Conservation (phyloP, 768 basidiomycete species). For the Kwoniella sp. region DNA sequence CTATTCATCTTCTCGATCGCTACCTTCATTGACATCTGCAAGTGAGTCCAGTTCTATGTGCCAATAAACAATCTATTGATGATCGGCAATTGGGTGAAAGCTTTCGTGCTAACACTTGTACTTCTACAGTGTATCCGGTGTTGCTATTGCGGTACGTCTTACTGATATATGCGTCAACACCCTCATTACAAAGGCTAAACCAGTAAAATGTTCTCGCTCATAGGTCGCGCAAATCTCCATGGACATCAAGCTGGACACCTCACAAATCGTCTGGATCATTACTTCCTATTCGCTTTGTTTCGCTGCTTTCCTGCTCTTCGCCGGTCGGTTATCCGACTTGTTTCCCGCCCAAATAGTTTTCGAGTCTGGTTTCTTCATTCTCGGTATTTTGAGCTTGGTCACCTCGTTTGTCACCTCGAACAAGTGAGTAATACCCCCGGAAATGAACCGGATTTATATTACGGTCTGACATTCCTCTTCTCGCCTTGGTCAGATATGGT, state of each 20-base stretch:
- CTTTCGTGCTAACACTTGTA: conserved; percentile 8
- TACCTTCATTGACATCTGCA: conserved; percentile 36
- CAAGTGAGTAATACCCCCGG: conserved; percentile 45
- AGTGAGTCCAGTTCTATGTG: not conserved
- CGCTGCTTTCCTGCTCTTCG: conserved; percentile 49
- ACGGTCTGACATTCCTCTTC: too few relatives aligned
- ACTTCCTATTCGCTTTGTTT: conserved; percentile 42
- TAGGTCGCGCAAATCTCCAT: conserved; percentile 34
- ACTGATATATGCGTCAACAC: too few relatives aligned
- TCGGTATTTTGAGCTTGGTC: conserved; percentile 60
- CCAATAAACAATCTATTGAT: too few relatives aligned
- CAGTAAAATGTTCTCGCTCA: not conserved
- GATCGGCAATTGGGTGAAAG: too few relatives aligned
- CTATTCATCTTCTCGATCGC: conserved; percentile 32
- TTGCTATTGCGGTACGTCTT: conserved; percentile 34
- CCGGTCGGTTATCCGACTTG: conserved; percentile 49
- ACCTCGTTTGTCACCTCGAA: conserved; percentile 59
- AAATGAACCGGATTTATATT: too few relatives aligned
- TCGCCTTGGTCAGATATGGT: conserved; percentile 54
- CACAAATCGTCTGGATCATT: conserved; percentile 49
- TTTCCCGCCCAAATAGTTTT: conserved; percentile 58
- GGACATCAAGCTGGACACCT: conserved; percentile 36
- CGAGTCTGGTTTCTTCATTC: conserved; percentile 56
- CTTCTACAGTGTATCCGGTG: conserved; percentile 62
- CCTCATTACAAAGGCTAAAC: too few relatives aligned